A percentile compares a stretch with the other conserved stretches of the same genome.
These are phyloP conservation scores for Aspergillus awamori DNA, from an alignment of 2,329 filamentous ascomycete genomes.

Conservation along the genomic window DNA sequence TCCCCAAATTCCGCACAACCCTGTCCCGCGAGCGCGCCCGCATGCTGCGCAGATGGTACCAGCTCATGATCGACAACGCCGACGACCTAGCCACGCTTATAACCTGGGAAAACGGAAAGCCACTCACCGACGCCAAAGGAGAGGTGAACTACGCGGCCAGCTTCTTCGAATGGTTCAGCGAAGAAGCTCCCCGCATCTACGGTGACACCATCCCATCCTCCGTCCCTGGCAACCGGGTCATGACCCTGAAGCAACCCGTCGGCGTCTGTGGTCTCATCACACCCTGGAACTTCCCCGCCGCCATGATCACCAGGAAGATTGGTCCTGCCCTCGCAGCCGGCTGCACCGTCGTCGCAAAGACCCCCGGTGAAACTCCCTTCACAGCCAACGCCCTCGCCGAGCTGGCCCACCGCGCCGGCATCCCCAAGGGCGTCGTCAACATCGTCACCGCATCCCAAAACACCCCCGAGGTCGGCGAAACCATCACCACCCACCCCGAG, in stretches of 20 bases:
- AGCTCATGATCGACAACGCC: slow-evolving; percentile 66
- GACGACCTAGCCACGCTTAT: slow-evolving; percentile 68
- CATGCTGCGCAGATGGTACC: slow-evolving; percentile 68
- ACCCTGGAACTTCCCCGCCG: slow-evolving; percentile 66
- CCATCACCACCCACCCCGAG: slow-evolving; percentile 73
- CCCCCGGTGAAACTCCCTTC: slow-evolving; percentile 88
- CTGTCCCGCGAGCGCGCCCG: slow-evolving; percentile 63
- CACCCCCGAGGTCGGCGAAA: slow-evolving; percentile 75
- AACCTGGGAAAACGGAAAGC: slow-evolving; percentile 72
- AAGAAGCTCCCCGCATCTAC: slow-evolving; percentile 61
- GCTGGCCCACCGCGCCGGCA: slow-evolving; percentile 80
- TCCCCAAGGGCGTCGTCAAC: slow-evolving; percentile 89
- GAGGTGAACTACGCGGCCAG: slow-evolving; percentile 61
- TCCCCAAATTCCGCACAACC: slow-evolving; percentile 62
- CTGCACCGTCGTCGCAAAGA: slow-evolving; percentile 90
- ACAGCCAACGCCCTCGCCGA: slow-evolving; percentile 86
- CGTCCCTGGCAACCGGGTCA: slow-evolving; percentile 62
- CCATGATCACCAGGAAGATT: slow-evolving; percentile 57
- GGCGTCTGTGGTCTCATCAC: slow-evolving; percentile 70
- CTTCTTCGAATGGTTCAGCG: slow-evolving; percentile 67
- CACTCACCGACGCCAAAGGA: slow-evolving; percentile 61
- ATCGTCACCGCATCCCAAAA: slow-evolving; percentile 79
- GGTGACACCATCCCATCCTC: slow-evolving; percentile 65
- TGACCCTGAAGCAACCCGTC: slow-evolving; percentile 67
- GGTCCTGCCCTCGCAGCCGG: slow-evolving; percentile 77